Evolutionary conservation across 495 filamentous ascomycete species (phyloP), one percentile per base, ranked within the genome.

Genomic region (Letharia lupina): DNA sequence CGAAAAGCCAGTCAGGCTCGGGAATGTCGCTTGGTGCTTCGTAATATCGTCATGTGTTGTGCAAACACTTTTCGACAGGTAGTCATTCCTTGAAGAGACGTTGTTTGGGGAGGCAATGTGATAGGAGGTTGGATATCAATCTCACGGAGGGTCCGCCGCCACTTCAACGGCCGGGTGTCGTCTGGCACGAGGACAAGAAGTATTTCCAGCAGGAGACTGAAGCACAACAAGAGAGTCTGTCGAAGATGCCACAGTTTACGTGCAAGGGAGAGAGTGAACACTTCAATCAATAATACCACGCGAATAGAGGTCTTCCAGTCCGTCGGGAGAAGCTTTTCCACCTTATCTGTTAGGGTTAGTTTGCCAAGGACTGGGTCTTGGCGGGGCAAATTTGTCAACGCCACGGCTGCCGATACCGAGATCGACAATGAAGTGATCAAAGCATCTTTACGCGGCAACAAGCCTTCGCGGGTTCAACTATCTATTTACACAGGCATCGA

Each of bases 41-140:
- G 28, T 66, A 42, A 42, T 28, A 33, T 61, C n/a, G 9, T 60
- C 47, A 50, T 61, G 16, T 52, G 52, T 40, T 31, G 28, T 40
- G 48, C 16, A 20, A 33, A 39, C 10, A 11, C 45, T 48, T 39
- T 28, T 61, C 44, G n/a, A 18, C n/a, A 40, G 54, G n/a, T n/a
- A 28, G 3, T 40, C 57, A 41, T 57, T 28, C 18, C 37, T 41
- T 41, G 35, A 47, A 13, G 28, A 52, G 5, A 59, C 23, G 28
- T 9, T 50, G 1, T 11, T 40, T 42, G 61, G 31, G 57, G 68
- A 69, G 67, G 40, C 58, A 58, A 63, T 54, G 23, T 33, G 65
- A 70, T 68, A 70, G 68, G 68, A 70, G 68, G 61, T 68, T 40
- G n/a, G 41, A 42, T 31, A 44, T 61, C 35, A 50, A 52, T 44